Evolutionary conservation across 2,329 filamentous ascomycete genomes (phyloP).

Genomic region (Chaetomium sp.): DNA sequence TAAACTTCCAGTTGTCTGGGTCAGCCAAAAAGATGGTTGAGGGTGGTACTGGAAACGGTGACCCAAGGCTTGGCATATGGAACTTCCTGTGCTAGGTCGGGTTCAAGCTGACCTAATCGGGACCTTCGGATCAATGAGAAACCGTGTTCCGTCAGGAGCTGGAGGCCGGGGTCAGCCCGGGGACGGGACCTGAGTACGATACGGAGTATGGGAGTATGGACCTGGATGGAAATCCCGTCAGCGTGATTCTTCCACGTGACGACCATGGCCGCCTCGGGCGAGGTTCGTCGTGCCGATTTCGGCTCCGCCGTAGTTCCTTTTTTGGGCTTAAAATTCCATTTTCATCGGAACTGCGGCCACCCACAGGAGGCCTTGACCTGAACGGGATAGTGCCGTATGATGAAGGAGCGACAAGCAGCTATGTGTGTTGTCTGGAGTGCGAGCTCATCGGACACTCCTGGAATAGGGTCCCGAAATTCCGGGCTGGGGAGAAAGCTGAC

Average conservation of each 20-base stretch:
- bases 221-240: no score
- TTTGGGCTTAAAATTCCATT: background rate
- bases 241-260: no score
- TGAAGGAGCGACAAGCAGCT: background rate
- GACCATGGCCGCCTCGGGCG: background rate
- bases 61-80: background rate
- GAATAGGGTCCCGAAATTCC: background rate
- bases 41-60: background rate
- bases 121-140: background rate
- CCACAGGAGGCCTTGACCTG: conserved; percentile 9
- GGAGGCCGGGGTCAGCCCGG: no score
- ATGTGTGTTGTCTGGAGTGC: background rate
- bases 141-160: background rate
- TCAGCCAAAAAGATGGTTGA: background rate
- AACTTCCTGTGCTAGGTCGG: background rate
- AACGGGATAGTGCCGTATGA: background rate
- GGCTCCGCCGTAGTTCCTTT: background rate
- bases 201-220: no score
- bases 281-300: background rate
- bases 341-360: conserved; percentile 8
- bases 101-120: no score
- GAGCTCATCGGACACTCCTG: background rate
- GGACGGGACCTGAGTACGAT: no score
- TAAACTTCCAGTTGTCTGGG: background rate
- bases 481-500: no score